Evolutionary conservation across 2,329 filamentous ascomycete species (phyloP).

Genomic region (Paraphaeosphaeria sporulosa): DNA sequence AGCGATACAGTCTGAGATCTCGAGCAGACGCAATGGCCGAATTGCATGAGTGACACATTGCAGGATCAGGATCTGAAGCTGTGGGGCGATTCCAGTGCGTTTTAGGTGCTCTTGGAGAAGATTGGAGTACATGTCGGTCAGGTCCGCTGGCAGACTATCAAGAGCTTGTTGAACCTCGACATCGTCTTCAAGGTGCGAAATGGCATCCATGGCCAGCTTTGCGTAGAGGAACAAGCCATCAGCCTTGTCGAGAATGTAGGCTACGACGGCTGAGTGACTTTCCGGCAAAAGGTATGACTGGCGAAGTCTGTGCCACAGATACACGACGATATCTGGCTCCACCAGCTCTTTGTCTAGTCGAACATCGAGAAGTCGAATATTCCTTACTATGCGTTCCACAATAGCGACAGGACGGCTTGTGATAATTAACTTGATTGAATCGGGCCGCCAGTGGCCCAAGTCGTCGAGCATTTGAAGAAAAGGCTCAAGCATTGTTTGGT

Average conservation of each 20-base stretch:
- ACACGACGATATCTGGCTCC: constrained; percentile 52
- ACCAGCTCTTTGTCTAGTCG: constrained; percentile 49
- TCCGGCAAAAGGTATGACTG: constrained; percentile 8
- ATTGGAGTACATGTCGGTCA: constrained; percentile 53
- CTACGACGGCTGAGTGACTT: constrained; percentile 17
- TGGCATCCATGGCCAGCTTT: constrained; percentile 52
- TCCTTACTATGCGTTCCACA: constrained; percentile 43
- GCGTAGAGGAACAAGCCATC: constrained; percentile 58
- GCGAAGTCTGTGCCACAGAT: constrained; percentile 40
- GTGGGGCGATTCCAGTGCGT: constrained; percentile 37
- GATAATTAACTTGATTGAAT: constrained; percentile 52
- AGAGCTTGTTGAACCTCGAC: constrained; percentile 30
- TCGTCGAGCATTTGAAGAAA: constrained; percentile 47
- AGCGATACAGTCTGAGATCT: constrained; percentile 47
- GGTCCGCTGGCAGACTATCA: constrained; percentile 42
- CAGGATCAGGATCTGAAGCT: constrained; percentile 50
- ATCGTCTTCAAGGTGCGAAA: constrained; percentile 33
- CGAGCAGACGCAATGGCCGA: constrained; percentile 53
- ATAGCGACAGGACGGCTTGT: constrained; percentile 53
- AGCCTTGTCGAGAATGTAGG: constrained; percentile 46
- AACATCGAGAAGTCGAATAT: constrained; percentile 37
- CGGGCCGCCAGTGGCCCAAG: constrained; percentile 42
- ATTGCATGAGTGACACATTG: constrained; percentile 53
- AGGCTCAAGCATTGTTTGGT: constrained; percentile 35
- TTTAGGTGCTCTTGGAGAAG: constrained; percentile 48